Conservation (phyloP, 306 rosid genomes). For the Quercus variabilis region DNA sequence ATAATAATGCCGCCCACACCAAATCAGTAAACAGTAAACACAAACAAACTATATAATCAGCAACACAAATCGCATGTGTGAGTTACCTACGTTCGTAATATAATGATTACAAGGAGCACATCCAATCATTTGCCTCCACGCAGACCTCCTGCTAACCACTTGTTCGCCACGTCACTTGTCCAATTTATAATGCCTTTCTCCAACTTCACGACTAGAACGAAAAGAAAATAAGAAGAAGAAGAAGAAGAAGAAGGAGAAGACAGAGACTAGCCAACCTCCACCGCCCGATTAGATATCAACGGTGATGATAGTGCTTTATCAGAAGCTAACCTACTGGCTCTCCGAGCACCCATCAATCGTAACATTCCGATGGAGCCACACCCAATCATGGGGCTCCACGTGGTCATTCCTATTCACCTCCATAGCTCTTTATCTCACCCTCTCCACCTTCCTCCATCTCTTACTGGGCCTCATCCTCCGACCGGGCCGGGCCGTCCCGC, state of each 20-base stretch:
- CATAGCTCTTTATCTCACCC: slow-evolving; percentile 40
- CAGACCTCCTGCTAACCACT: no score
- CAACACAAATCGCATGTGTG: no score
- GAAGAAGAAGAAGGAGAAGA: neutral
- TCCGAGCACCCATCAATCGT: slow-evolving; percentile 90
- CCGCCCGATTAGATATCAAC: slow-evolving; percentile 23
- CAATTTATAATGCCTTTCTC: neutral
- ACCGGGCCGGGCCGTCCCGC: slow-evolving; percentile 46
- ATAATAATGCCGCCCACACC: no score
- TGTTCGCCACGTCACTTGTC: no score
- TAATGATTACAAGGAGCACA: no score
- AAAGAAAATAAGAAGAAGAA: neutral
- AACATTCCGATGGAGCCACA: slow-evolving; percentile 72
- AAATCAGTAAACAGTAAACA: no score
- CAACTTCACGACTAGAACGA: no score
- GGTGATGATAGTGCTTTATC: slow-evolving; percentile 22
- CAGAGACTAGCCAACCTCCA: neutral
- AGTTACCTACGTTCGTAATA: no score
- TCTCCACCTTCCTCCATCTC: slow-evolving; percentile 49
- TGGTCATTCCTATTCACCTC: slow-evolving; percentile 85
- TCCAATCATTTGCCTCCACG: no score
- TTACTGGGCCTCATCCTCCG: slow-evolving; percentile 30
- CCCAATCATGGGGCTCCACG: slow-evolving; percentile 77
- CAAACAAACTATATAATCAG: no score
- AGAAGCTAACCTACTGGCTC: slow-evolving; percentile 54